Evolutionary conservation across 2,329 filamentous ascomycete species (phyloP).

Genomic region (Colletotrichum neosansevieriae): DNA sequence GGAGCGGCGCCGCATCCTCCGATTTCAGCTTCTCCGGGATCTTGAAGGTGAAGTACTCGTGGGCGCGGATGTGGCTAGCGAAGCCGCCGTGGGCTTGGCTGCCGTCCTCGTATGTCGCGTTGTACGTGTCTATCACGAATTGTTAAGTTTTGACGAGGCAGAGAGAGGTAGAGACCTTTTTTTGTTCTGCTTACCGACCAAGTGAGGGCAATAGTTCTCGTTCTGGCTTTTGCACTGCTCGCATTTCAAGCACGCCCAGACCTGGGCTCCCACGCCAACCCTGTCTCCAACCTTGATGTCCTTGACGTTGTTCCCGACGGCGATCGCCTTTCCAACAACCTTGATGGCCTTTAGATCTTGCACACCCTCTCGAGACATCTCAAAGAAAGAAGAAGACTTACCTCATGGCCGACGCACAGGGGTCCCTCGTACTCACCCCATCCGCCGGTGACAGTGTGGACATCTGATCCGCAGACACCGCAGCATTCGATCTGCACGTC

Average conservation of each 20-base stretch:
- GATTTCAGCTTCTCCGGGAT: conserved; percentile 66
- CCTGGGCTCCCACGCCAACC: conserved; percentile 73
- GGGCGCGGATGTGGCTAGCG: conserved; percentile 61
- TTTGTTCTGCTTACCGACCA: conserved; percentile 49
- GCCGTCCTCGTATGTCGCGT: conserved; percentile 68
- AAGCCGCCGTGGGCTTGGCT: conserved; percentile 74
- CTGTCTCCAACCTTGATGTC: conserved; percentile 71
- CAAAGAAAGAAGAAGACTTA: conserved; percentile 7
- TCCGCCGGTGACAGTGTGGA: conserved; percentile 69
- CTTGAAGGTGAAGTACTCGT: conserved; percentile 70
- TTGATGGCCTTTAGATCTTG: conserved; percentile 20
- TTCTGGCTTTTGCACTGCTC: conserved; percentile 60
- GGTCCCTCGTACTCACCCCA: conserved; percentile 64
- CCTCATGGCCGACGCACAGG: conserved; percentile 69
- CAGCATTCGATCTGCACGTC: conserved; percentile 80
- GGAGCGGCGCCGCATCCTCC: conserved; percentile 72
- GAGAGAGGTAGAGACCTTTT: rapidly evolving
- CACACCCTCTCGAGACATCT: neutral
- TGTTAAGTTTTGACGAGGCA: neutral
- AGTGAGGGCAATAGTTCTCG: conserved; percentile 62
- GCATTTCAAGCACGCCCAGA: conserved; percentile 67
- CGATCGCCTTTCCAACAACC: conserved; percentile 67
- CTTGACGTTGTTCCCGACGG: conserved; percentile 58
- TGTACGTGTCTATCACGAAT: conserved; percentile 63
- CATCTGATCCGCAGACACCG: conserved; percentile 72